phyloP scores from a whole-genome alignment of 306 rosid species.

The Astragalus glycyphyllos region DNA sequence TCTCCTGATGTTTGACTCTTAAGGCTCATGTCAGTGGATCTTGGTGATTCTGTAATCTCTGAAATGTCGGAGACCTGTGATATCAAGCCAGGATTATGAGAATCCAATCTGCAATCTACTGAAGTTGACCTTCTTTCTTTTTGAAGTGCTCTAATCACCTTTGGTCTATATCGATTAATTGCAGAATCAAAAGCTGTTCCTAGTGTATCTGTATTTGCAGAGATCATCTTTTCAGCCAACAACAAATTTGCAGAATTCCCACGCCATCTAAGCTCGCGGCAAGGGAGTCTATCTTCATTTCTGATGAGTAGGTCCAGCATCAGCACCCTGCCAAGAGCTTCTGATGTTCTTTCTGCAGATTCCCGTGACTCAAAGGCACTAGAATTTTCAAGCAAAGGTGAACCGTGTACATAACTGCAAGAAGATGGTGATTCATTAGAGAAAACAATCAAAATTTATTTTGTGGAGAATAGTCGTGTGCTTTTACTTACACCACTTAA shows the following conservation, averaged over 20 bases:
- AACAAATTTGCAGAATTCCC: slow-evolving; percentile 91
- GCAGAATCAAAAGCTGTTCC: slow-evolving; percentile 71
- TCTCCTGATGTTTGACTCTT: slow-evolving; percentile 58
- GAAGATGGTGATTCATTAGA: slow-evolving; percentile 39
- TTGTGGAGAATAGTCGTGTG: background rate
- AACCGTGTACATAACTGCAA: slow-evolving; percentile 91
- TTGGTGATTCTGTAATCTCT: slow-evolving; percentile 72
- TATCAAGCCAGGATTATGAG: slow-evolving; percentile 58
- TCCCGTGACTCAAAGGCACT: slow-evolving; percentile 73
- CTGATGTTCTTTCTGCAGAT: slow-evolving; percentile 70
- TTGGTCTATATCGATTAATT: slow-evolving; percentile 69
- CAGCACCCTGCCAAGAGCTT: slow-evolving; percentile 88
- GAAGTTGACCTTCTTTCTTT: slow-evolving; percentile 90
- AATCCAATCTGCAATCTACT: slow-evolving; percentile 60
- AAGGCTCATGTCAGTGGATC: slow-evolving; percentile 51
- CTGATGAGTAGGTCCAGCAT: slow-evolving; percentile 91
- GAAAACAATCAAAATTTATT: slow-evolving; percentile 34
- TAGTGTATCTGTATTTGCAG: slow-evolving; percentile 56
- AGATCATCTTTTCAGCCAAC: slow-evolving; percentile 67
- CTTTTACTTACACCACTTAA: too few relatives aligned
- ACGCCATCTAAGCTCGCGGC: slow-evolving; percentile 93
- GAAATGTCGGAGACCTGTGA: slow-evolving; percentile 73
- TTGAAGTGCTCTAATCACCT: slow-evolving; percentile 61
- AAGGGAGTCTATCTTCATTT: slow-evolving; percentile 98
- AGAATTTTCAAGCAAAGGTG: slow-evolving; percentile 86